These are phyloP conservation scores for Thalassiosira ordinaria DNA, from an alignment of 352 stramenopile genomes.

Conservation along the genomic window DNA sequence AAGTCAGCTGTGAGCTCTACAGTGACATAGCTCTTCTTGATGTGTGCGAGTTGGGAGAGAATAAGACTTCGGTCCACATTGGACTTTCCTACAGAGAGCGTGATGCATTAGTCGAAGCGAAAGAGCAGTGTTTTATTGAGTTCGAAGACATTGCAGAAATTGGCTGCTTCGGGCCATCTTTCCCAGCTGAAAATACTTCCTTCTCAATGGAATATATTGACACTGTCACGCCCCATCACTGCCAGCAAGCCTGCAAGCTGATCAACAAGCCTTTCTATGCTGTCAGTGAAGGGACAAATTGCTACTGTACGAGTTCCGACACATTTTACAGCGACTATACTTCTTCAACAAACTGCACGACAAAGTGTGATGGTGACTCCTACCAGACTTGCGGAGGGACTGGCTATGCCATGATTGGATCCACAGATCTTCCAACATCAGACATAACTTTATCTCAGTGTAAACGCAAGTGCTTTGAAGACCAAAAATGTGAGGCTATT, in stretches of 20 bases:
- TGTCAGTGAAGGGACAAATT: constrained; percentile 19
- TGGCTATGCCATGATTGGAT: constrained; percentile 25
- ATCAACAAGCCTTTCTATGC: constrained; percentile 16
- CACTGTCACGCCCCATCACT: constrained; percentile 20
- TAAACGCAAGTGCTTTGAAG: constrained; percentile 31
- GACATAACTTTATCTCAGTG: constrained; percentile 30
- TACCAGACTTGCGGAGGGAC: constrained; percentile 19
- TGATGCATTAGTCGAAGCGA: constrained; percentile 31
- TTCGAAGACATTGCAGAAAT: constrained; percentile 35
- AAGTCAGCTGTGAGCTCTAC: constrained; percentile 8
- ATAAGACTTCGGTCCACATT: constrained; percentile 15
- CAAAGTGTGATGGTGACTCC: constrained; percentile 21
- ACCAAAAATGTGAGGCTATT: constrained; percentile 30
- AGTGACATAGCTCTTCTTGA: constrained; percentile 33
- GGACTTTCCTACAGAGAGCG: constrained; percentile 28
- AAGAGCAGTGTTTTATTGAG: constrained; percentile 26
- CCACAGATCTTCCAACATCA: constrained; percentile 17
- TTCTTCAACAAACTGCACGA: constrained; percentile 13
- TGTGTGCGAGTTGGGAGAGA: constrained; percentile 9
- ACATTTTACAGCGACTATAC: constrained; percentile 7
- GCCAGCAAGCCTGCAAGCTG: constrained; percentile 24
- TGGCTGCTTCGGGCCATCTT: constrained; percentile 13
- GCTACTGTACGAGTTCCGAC: constrained; percentile 11
- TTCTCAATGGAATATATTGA: neutral
- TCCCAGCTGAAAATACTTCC: neutral